These are phyloP conservation scores for Clathrus columnatus DNA, from an alignment of 768 basidiomycete species.

Conservation along the genomic window DNA sequence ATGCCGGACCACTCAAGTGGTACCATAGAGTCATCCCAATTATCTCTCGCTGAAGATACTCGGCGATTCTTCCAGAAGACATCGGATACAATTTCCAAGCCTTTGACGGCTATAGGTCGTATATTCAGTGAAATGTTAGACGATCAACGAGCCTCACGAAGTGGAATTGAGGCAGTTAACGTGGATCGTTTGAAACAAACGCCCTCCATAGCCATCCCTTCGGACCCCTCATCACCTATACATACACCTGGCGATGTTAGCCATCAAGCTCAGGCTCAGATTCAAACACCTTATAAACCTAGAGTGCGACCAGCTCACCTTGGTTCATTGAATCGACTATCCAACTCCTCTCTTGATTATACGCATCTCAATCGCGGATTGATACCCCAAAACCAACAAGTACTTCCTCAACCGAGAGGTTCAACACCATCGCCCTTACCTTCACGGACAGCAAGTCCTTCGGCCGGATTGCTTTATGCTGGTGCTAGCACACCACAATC, in stretches of 20 bases:
- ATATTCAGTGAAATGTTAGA: slow-evolving; percentile 83
- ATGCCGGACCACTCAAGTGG: slow-evolving; percentile 22
- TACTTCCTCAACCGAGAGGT: slow-evolving; percentile 34
- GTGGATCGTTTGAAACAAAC: slow-evolving; percentile 28
- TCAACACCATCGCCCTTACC: slow-evolving; percentile 29
- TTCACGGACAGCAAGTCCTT: slow-evolving; percentile 61
- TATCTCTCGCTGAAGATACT: slow-evolving; percentile 57
- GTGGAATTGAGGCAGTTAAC: not conserved
- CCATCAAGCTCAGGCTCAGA: slow-evolving; percentile 19
- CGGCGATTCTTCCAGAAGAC: slow-evolving; percentile 80
- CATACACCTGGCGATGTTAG: slow-evolving; percentile 32
- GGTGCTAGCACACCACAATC: slow-evolving; percentile 7
- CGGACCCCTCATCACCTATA: slow-evolving; percentile 34
- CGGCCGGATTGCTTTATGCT: slow-evolving; percentile 19
- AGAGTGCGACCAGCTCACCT: slow-evolving; percentile 40
- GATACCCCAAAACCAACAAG: slow-evolving; percentile 40
- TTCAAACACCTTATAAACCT: slow-evolving; percentile 67
- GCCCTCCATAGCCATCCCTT: slow-evolving; percentile 28
- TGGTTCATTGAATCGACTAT: slow-evolving; percentile 15
- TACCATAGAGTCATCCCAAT: slow-evolving; percentile 13
- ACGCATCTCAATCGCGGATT: not conserved
- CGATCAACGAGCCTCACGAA: slow-evolving; percentile 19
- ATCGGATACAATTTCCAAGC: slow-evolving; percentile 84
- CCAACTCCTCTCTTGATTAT: slow-evolving; percentile 23
- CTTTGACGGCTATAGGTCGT: slow-evolving; percentile 78